These are phyloP conservation scores for Musa acuminata DNA, from an alignment of 176 grass and related monocot genomes.

Conservation along the genomic window DNA sequence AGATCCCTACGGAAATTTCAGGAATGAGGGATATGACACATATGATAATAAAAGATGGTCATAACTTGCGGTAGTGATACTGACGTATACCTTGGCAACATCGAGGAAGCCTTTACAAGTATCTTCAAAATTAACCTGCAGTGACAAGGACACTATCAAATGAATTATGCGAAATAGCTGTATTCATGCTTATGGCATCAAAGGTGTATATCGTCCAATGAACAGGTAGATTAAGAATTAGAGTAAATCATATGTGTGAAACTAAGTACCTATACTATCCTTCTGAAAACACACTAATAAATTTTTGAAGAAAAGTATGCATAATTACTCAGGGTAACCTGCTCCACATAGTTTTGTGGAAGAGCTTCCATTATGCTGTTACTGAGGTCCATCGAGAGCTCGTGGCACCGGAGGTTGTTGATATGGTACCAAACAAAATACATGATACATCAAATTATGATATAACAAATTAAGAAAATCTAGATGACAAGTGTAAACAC, in stretches of 20 bases:
- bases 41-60: neutral
- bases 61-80: neutral
- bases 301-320: neutral
- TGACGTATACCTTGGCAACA: conserved; percentile 92
- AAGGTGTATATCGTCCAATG: neutral
- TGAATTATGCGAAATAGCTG: too few species aligned
- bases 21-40: too few species aligned
- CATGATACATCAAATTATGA: conserved; percentile 17
- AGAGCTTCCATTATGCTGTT: conserved; percentile 83
- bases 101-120: conserved; percentile 99
- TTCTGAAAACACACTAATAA: neutral
- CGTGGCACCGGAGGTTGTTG: conserved; percentile 79
- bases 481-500: conserved; percentile 9
- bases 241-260: neutral
- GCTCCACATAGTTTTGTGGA: conserved; percentile 86
- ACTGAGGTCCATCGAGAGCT: conserved; percentile 85
- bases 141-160: conserved; percentile 16
- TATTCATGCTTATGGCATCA: neutral
- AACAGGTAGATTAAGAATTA: neutral
- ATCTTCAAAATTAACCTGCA: conserved; percentile 99
- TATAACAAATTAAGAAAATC: neutral
- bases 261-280: neutral
- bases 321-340: conserved; percentile 54
- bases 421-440: conserved; percentile 50
- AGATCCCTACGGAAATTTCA: too few species aligned